Base-by-base conservation (phyloP, 139 green algal species). In the Picochlorum costavermella region DNA sequence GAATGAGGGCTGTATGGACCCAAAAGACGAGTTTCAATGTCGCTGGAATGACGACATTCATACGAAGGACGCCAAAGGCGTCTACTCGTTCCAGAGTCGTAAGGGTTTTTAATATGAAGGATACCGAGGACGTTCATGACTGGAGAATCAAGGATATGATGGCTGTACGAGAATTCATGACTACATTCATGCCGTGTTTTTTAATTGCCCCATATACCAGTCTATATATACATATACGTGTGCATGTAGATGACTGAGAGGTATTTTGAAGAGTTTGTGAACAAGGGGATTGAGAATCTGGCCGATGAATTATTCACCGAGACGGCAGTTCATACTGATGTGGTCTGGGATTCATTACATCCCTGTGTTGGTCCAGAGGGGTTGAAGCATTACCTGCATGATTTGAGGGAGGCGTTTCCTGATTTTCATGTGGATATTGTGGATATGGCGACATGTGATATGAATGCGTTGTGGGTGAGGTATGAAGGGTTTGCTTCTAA, bases 391-490 rank as follows among this genome's bases (percentile, higher is more conserved):
- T 70, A 70, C 40, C 51, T 75, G 26, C 5, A 63, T n/a, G 69
- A 75, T 66, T 25, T 70, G 20, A 48, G n/a, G 23, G 65, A 51
- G 10, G 61, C 69, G 40, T 75, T 75, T 60, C 69, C 68, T 1
- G 69, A 75, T 66, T 70, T 75, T n/a, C 61, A 50, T 45, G 61
- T 69, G 29, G 69, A 70, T 53, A 59, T 75, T 33, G 61, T 65
- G 14, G 50, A 75, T 50, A 70, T 65, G 9, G 40, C 69, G 28
- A 71, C 62, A 0, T 67, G 64, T n/a, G 69, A 75, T 50, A 75
- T 55, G 17, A 71, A 71, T 40, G 49, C 26, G 8, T 17, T 76
- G 4, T 71, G 56, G 55, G 63, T 72, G 6, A 51, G 28, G 1
- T 76, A 71, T 53, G 9, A 25, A 30, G 69, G 63, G 17, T 30